Evolutionary conservation across 177 flowering plant genomes (phyloP), one percentile per base, ranked within the genome.

Genomic region (Tripterygium wilfordii): DNA sequence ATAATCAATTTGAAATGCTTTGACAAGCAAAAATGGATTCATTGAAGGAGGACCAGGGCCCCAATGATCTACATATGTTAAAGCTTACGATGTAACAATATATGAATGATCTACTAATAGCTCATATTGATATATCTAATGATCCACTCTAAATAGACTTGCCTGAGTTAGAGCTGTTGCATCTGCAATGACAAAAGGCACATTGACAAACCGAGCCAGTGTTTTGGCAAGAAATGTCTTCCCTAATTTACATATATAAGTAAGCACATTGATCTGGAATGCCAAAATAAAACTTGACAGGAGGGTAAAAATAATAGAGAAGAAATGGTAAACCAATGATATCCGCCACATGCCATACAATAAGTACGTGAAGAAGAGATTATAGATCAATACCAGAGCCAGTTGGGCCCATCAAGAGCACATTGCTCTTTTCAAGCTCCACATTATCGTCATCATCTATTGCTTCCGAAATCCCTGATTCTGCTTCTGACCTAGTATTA

Each of bases 111-210:
- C n/a, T n/a, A n/a, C n/a, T n/a, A n/a, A n/a, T n/a, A n/a, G n/a
- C n/a, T n/a, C n/a, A n/a, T n/a, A n/a, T n/a, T n/a, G n/a, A n/a
- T n/a, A n/a, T n/a, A n/a, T n/a, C n/a, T n/a, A n/a, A n/a, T n/a
- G n/a, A n/a, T n/a, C n/a, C n/a, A n/a, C n/a, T n/a, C n/a, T n/a
- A n/a, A n/a, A 17, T 10, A 33, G 26, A 68, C 81, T 82, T 63
- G 69, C 99, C 90, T 94, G 99, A 12, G 99, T 94, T 50, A 94
- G 64, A 35, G 90, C 79, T 52, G 99, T 94, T 26, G 99, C 97
- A 81, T 89, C 99, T 26, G 97, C 97, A 73, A 94, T 83, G 48
- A 87, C 99, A 71, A 94, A 89, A 1, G 99, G 99, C 30, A 94
- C 97, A 74, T 89, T 94, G 43, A 94, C 99, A 72, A 87, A 76